Percentiles rank a stretch among this genome's conserved stretches.
Conservation (phyloP, 2,329 filamentous ascomycete species). For the Xylaria polymorpha region DNA sequence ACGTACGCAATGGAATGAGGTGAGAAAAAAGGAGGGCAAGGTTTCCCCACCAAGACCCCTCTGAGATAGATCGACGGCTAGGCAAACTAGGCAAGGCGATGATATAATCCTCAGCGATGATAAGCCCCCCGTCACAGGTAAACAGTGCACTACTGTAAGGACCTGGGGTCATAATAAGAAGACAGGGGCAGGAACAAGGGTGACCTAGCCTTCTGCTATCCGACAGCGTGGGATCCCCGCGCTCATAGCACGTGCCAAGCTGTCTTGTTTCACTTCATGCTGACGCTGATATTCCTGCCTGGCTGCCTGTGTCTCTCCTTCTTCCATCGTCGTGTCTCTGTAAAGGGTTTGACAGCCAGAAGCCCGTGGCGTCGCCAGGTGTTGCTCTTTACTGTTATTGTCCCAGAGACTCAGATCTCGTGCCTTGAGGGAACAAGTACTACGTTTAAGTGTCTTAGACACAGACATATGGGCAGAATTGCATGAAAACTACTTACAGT, state of each 20-base stretch:
- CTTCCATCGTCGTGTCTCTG: constrained; percentile 2
- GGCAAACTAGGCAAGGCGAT: constrained; percentile 6
- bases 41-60: constrained; percentile 2
- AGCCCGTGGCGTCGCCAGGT: background rate
- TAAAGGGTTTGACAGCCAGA: background rate
- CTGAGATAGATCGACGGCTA: constrained; percentile 28
- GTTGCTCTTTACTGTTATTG: background rate
- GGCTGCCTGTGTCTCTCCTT: background rate
- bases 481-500: background rate
- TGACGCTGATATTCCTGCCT: constrained; percentile 27
- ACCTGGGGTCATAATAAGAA: background rate
- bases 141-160: background rate
- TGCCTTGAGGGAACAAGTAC: background rate
- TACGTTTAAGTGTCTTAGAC: background rate
- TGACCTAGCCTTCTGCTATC: constrained; percentile 29
- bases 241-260: constrained; percentile 34
- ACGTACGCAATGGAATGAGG: constrained; percentile 18
- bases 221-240: constrained; percentile 38
- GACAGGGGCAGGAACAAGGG: constrained; percentile 18
- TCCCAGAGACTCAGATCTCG: background rate
- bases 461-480: background rate
- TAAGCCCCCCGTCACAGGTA: background rate
- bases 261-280: constrained; percentile 28
- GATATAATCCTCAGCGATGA: background rate
- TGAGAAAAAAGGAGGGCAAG: constrained; percentile 5